These are phyloP conservation scores for Alternaria sp. DNA, from an alignment of 2,329 filamentous ascomycete species.

Conservation along the genomic window DNA sequence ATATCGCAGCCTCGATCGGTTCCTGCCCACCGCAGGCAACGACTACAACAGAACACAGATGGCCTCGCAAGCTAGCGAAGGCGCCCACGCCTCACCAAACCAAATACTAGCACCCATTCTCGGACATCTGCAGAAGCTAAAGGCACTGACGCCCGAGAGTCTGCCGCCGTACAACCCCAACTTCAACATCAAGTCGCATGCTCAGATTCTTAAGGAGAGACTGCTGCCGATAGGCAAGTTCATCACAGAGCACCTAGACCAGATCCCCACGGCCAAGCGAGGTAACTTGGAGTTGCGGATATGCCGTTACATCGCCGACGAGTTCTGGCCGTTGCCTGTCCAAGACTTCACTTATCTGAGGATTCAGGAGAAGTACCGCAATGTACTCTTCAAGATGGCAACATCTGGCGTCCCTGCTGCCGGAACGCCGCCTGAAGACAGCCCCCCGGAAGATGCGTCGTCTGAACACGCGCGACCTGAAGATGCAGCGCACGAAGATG, in stretches of 20 bases:
- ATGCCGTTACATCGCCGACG: constrained; percentile 26
- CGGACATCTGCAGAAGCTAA: constrained; percentile 21
- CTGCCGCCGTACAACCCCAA: constrained; percentile 18
- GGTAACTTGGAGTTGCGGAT: constrained; percentile 24
- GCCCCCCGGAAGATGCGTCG: background rate
- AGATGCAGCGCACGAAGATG: background rate
- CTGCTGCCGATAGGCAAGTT: constrained; percentile 28
- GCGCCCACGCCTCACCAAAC: background rate
- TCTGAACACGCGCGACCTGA: background rate
- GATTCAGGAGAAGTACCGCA: constrained; percentile 27
- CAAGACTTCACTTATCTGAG: constrained; percentile 20
- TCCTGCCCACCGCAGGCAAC: background rate
- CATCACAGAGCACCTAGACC: constrained; percentile 14
- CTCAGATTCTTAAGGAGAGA: constrained; percentile 27
- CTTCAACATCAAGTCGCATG: constrained; percentile 18
- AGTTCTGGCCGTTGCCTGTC: constrained; percentile 31
- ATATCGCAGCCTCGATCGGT: background rate
- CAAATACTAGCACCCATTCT: constrained; percentile 22
- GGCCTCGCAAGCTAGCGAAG: background rate
- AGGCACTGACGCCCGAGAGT: constrained; percentile 13
- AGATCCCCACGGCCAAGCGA: background rate
- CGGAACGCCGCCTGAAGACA: background rate
- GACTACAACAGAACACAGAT: background rate
- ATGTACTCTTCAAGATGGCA: constrained; percentile 14
- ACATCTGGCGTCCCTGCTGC: background rate